Evolutionary conservation across 139 green algal genomes (phyloP).

Genomic region (Ulvella scutata): DNA sequence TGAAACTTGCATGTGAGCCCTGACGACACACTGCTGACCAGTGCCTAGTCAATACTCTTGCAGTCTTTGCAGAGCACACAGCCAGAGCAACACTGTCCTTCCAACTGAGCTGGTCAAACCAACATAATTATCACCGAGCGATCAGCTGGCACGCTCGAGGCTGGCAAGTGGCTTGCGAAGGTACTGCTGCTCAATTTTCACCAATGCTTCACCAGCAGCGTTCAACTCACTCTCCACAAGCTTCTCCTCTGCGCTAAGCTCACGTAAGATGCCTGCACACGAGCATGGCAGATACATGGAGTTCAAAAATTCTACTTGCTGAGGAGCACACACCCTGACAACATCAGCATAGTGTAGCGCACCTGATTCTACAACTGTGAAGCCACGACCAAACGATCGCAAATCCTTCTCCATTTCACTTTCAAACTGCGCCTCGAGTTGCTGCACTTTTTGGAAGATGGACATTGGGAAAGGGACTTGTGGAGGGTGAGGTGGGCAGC

Average conservation of each 20-base stretch:
- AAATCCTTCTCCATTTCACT: constrained; percentile 16
- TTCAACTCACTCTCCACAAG: constrained; percentile 7
- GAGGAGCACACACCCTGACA: not conserved
- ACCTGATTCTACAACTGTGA: constrained; percentile 32
- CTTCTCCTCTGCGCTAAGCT: constrained; percentile 19
- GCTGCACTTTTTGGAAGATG: not conserved
- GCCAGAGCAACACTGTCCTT: too few species aligned
- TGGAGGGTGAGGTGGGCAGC: constrained; percentile 39
- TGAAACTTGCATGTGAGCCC: too few species aligned
- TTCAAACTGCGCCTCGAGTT: constrained; percentile 1
- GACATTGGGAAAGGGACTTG: constrained; percentile 9
- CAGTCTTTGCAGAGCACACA: too few species aligned
- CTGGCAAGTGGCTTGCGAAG: too few species aligned
- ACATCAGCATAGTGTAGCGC: not conserved
- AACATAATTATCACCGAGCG: too few species aligned
- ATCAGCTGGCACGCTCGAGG: too few species aligned
- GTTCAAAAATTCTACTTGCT: too few species aligned
- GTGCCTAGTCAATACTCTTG: too few species aligned
- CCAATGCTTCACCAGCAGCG: constrained; percentile 12
- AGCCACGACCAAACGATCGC: constrained; percentile 46
- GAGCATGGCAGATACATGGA: not conserved
- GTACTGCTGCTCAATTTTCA: constrained; percentile 20
- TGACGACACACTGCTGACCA: too few species aligned
- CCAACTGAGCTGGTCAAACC: too few species aligned
- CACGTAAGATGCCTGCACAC: not conserved